Percentiles rank a stretch among this genome's conserved stretches.
Conservation (phyloP, 768 basidiomycete genomes). For the Amanita molliuscula region DNA sequence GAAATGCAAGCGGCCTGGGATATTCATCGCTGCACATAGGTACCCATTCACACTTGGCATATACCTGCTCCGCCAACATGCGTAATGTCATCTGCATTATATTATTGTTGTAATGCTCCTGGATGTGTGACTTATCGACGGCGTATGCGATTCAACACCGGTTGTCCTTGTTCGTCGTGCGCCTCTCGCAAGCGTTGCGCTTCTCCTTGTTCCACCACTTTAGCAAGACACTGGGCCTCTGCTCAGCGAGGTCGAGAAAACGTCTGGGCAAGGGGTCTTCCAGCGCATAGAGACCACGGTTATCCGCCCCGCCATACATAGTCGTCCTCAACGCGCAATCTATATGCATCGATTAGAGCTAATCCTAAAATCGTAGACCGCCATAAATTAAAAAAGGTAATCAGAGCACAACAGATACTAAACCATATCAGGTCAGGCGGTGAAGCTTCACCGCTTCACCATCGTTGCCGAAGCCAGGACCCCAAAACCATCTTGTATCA, state of each 20-base stretch:
- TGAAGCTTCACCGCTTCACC: too few relatives aligned
- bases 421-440: too few relatives aligned
- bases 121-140: neutral
- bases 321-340: slow-evolving; percentile 1
- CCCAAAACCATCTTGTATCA: too few relatives aligned
- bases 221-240: neutral
- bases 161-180: neutral
- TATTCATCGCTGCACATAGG: too few relatives aligned
- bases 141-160: neutral
- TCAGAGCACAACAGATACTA: too few relatives aligned
- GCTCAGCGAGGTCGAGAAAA: neutral
- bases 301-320: neutral
- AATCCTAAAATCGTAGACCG: too few relatives aligned
- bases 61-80: slow-evolving; percentile 3
- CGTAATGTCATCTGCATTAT: slow-evolving; percentile 1
- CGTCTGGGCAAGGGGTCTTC: neutral
- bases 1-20: too few relatives aligned
- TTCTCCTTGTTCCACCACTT: slow-evolving; percentile 1
- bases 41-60: neutral
- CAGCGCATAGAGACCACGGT: neutral
- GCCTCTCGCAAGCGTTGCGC: neutral
- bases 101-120: slow-evolving; percentile 2
- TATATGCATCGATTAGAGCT: slow-evolving; percentile 1
- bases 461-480: too few relatives aligned
- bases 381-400: too few relatives aligned